phyloP scores from a whole-genome alignment of 805 yeast species.

The Lachancea mirantina region DNA sequence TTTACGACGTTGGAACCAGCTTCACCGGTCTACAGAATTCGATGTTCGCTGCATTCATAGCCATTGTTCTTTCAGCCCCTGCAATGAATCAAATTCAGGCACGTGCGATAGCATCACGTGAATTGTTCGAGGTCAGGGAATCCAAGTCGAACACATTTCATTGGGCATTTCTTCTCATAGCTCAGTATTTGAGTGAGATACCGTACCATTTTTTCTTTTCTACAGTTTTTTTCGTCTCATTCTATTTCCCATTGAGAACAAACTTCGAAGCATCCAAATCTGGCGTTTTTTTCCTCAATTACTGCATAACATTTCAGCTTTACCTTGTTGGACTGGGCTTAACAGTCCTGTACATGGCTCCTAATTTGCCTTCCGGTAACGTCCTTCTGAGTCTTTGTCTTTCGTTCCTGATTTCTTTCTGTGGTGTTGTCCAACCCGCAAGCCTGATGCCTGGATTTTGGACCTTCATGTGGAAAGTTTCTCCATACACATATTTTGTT shows the following conservation, averaged over 20 bases:
- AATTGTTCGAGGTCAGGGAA: slow-evolving; percentile 63
- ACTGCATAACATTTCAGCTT: slow-evolving; percentile 40
- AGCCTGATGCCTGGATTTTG: slow-evolving; percentile 69
- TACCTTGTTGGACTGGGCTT: slow-evolving; percentile 45
- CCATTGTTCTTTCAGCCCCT: slow-evolving; percentile 52
- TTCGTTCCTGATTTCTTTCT: slow-evolving; percentile 53
- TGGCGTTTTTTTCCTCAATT: slow-evolving; percentile 41
- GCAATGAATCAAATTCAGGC: slow-evolving; percentile 54
- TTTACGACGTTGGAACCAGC: slow-evolving; percentile 48
- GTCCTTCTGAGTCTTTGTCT: slow-evolving; percentile 50
- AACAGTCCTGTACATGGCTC: slow-evolving; percentile 48
- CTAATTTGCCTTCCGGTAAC: slow-evolving; percentile 61
- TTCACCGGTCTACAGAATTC: slow-evolving; percentile 52
- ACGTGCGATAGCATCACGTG: slow-evolving; percentile 50
- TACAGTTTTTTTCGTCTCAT: slow-evolving; percentile 47
- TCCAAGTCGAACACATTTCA: slow-evolving; percentile 65
- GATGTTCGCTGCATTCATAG: slow-evolving; percentile 53
- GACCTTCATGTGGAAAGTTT: slow-evolving; percentile 72
- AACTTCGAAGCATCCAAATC: slow-evolving; percentile 37
- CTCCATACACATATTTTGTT: slow-evolving; percentile 67
- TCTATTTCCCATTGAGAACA: slow-evolving; percentile 44
- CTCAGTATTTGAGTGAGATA: slow-evolving; percentile 50
- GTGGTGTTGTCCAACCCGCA: slow-evolving; percentile 61
- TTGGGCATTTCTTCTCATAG: slow-evolving; percentile 53
- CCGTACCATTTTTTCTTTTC: slow-evolving; percentile 49